Evolutionary conservation across 1,284 basidiomycete species (phyloP), one percentile per base, ranked within the genome.

Genomic region (Papiliotrema laurentii): DNA sequence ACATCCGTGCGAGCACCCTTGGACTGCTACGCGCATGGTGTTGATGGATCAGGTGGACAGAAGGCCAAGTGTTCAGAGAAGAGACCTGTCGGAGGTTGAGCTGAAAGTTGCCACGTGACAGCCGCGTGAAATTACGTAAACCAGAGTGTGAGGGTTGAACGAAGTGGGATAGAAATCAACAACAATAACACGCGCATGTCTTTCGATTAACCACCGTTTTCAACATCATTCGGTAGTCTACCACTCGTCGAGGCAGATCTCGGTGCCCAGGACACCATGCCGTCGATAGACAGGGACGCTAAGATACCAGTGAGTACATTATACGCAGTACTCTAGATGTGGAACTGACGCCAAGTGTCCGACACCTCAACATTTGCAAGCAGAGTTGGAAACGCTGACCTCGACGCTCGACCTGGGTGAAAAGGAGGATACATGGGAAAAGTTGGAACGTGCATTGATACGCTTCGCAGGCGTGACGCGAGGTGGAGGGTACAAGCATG

Each of bases 1-100:
- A 56, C 84, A 81, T 43, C 92, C 96, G 69, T 99, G 94, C 61
- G 87, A 91, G 77, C 94, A 98, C 9, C 96, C 96, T 77, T 97
- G 85, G 25, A 97, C 79, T 11, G 92, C 93, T 51, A 97, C 78
- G 87, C 91, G 57, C 22, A 27, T 27, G 16, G 19, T 27, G 28
- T 47, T 27, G 51, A 26, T 38, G 24, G 14, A 21, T 11, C 21
- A n/a, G 14, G 19, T n/a, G 4, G 14, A 25, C 27, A 30, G 16
- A 43, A 25, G 14, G 19, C 35, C 43, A 50, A 21, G 30, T 26
- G 19, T 9, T 19, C 28, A n/a, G 6, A 21, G 5, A 26, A 22
- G 21, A n/a, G n/a, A n/a, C n/a, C n/a, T n/a, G n/a, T n/a, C n/a
- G n/a, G n/a, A n/a, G n/a, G n/a, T n/a, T n/a, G n/a, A n/a, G n/a